Evolutionary conservation across 352 stramenopile genomes (phyloP).

Genomic region (Achlya hypogyna): DNA sequence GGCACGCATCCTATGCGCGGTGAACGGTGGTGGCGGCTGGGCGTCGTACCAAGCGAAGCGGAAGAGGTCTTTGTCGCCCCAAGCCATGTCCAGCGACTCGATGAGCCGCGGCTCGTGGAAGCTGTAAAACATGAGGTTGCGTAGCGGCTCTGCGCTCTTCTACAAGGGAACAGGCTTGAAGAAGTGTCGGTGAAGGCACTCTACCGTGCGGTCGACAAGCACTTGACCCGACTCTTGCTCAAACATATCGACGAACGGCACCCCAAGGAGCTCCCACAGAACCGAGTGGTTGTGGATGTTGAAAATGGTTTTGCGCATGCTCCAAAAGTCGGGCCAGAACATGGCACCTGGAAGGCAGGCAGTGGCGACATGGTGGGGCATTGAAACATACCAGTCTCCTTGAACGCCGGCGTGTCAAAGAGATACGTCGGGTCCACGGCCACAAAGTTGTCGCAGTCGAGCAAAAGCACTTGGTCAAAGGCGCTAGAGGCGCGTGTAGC

Average conservation of each 20-base stretch:
- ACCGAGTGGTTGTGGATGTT: constrained; percentile 40
- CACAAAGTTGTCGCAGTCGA: constrained; percentile 47
- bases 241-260: constrained; percentile 49
- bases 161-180: not conserved
- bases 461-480: constrained; percentile 34
- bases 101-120: constrained; percentile 33
- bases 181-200: not conserved
- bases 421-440: constrained; percentile 41
- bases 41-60: constrained; percentile 45
- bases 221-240: constrained; percentile 61
- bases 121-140: constrained; percentile 38
- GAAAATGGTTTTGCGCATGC: constrained; percentile 42
- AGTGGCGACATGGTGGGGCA: too few relatives aligned
- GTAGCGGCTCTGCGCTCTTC: constrained; percentile 24
- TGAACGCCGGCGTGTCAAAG: constrained; percentile 33
- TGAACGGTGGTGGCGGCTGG: not conserved
- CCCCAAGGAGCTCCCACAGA: constrained; percentile 40
- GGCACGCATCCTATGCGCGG: not conserved
- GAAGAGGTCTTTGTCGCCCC: constrained; percentile 58
- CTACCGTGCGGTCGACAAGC: constrained; percentile 34
- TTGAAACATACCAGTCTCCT: constrained; percentile 21
- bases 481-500: not conserved
- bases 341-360: constrained; percentile 24
- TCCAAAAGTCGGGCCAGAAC: constrained; percentile 62
- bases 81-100: constrained; percentile 27